phyloP scores from a whole-genome alignment of 768 basidiomycete species.

The Butyriboletus loyo region DNA sequence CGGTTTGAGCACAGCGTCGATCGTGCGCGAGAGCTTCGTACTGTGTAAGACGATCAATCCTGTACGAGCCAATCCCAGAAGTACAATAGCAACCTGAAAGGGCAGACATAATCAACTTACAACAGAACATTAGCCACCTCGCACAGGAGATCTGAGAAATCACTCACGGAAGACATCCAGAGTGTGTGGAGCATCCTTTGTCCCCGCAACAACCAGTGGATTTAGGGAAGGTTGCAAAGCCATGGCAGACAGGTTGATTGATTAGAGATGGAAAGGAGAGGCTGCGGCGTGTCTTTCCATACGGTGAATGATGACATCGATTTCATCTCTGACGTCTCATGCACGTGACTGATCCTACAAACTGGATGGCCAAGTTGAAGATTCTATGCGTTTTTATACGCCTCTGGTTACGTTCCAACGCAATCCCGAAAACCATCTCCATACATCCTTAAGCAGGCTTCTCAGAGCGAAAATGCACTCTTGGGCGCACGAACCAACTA shows the following conservation, averaged over 20 bases:
- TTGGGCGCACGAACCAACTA: neutral
- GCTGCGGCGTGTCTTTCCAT: neutral
- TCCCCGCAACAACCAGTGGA: constrained; percentile 62
- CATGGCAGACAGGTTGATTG: constrained; percentile 43
- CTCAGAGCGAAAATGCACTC: neutral
- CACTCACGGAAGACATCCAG: constrained; percentile 73
- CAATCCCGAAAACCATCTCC: neutral
- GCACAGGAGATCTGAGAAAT: neutral
- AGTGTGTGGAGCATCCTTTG: constrained; percentile 62
- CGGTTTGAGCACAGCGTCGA: constrained; percentile 62
- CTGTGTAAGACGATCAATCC: constrained; percentile 31
- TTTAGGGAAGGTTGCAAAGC: constrained; percentile 74
- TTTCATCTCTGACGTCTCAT: neutral
- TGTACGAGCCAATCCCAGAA: neutral
- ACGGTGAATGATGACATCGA: constrained; percentile 3
- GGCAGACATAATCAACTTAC: constrained; percentile 84
- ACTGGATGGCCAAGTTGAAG: neutral
- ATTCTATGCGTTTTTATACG: neutral
- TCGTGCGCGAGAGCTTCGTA: constrained; percentile 56
- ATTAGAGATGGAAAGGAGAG: neutral
- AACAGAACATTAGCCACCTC: neutral
- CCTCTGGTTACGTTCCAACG: neutral
- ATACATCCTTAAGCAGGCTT: neutral
- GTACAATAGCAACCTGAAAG: constrained; percentile 53
- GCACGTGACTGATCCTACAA: constrained; percentile 1